phyloP scores from a whole-genome alignment of 176 grass and related monocot species.

The Cenchrus fungigraminus region DNA sequence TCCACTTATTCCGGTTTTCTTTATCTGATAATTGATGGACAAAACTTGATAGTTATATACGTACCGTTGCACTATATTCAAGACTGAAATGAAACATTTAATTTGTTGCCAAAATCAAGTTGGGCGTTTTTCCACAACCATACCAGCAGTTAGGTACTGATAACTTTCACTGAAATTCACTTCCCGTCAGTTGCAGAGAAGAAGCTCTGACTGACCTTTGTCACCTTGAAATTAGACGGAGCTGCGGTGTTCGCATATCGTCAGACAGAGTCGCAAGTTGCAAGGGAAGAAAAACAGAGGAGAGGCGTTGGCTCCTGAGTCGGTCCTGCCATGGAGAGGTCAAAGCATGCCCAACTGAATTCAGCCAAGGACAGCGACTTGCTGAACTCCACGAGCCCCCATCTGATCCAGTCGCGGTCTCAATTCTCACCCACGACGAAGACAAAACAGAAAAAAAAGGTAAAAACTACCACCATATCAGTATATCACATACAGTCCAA shows the following conservation, averaged over 20 bases:
- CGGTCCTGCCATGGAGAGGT: not conserved
- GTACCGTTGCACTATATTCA: too few relatives aligned
- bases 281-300: not conserved
- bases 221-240: not conserved
- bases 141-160: constrained; percentile 1
- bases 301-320: not conserved
- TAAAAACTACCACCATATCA: not conserved
- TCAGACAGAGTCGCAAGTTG: not conserved
- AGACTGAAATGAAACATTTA: not conserved
- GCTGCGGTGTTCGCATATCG: not conserved
- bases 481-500: not conserved
- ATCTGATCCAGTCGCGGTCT: not conserved
- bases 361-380: constrained; percentile 19
- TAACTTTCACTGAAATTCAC: not conserved
- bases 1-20: too few relatives aligned
- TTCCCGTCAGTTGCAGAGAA: not conserved
- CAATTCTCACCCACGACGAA: not conserved
- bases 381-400: not conserved
- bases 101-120: not conserved
- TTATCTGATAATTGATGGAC: too few relatives aligned
- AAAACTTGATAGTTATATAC: too few relatives aligned
- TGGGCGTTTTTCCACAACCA: constrained; percentile 19
- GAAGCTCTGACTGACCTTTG: not conserved
- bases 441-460: too few relatives aligned
- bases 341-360: constrained; percentile 24